Conservation (phyloP, 768 basidiomycete species). For the Suillus subluteus region DNA sequence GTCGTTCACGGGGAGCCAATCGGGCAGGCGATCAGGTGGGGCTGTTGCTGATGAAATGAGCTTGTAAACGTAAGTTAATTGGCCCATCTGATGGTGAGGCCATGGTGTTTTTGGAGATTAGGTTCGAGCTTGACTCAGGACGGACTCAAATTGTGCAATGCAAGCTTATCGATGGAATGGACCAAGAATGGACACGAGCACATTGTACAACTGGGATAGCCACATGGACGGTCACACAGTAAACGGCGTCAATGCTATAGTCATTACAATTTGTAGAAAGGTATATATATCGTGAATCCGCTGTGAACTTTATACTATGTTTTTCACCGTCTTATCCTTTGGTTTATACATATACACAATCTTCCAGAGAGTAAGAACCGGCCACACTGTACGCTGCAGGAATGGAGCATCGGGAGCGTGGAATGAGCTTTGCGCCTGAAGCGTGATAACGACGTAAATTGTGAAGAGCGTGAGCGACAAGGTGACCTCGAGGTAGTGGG, state of each 20-base stretch:
- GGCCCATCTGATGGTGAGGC: neutral
- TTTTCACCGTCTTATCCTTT: too few species aligned
- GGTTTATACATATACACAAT: neutral
- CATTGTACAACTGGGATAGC: neutral
- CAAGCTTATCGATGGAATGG: neutral
- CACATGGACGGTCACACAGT: too few species aligned
- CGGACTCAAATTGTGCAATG: neutral
- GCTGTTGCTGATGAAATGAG: conserved; percentile 49
- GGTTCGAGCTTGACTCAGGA: neutral
- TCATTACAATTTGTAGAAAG: too few species aligned
- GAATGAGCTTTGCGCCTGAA: conserved; percentile 41
- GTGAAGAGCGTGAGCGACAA: conserved; percentile 52
- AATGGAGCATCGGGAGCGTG: conserved; percentile 19
- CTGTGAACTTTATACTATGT: too few species aligned
- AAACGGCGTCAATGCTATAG: too few species aligned
- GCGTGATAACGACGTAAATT: conserved; percentile 57
- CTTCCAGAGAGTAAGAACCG: conserved; percentile 13
- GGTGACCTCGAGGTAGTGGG: conserved; percentile 45
- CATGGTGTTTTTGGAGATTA: neutral
- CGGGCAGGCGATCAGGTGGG: conserved; percentile 45
- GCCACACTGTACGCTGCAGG: conserved; percentile 29
- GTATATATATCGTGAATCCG: too few species aligned
- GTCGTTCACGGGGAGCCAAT: conserved; percentile 50
- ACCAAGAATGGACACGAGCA: neutral
- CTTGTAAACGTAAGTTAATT: conserved; percentile 61